Evolutionary conservation across 1,139 yeast genomes (phyloP).

Genomic region (Yamadazyma jaroonii): DNA sequence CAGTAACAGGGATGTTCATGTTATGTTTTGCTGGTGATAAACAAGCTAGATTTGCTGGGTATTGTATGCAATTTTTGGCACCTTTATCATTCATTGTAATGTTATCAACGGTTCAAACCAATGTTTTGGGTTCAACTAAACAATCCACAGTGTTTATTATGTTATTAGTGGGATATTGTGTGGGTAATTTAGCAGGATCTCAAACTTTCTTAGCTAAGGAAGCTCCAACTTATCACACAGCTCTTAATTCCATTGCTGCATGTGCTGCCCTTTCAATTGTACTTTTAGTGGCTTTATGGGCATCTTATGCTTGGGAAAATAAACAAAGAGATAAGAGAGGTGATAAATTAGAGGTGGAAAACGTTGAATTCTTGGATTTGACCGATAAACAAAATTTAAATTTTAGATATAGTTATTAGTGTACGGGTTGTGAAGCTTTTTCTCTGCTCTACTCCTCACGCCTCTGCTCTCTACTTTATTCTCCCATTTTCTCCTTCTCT

Average conservation of each 20-base stretch:
- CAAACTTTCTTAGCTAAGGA: constrained; percentile 56
- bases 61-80: constrained; percentile 19
- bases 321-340: constrained; percentile 23
- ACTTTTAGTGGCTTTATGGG: constrained; percentile 20
- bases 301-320: constrained; percentile 29
- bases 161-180: constrained; percentile 60
- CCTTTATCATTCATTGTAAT: constrained; percentile 48
- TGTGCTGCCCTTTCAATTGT: constrained; percentile 25
- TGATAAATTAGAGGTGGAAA: constrained; percentile 27
- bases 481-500: no score
- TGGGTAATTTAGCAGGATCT: constrained; percentile 71
- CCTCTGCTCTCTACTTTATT: no score
- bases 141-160: constrained; percentile 59
- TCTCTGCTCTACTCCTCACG: no score
- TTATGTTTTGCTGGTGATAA: constrained; percentile 42
- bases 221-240: constrained; percentile 52
- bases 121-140: constrained; percentile 72
- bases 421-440: no score
- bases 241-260: constrained; percentile 37
- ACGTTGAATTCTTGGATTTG: constrained; percentile 55
- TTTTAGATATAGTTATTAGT: constrained; percentile 9
- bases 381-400: constrained; percentile 58
- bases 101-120: constrained; percentile 49
- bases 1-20: constrained; percentile 42
- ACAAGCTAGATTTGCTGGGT: constrained; percentile 44